Conservation (phyloP, 2,329 filamentous ascomycete genomes). For the Parastagonospora nodorum region DNA sequence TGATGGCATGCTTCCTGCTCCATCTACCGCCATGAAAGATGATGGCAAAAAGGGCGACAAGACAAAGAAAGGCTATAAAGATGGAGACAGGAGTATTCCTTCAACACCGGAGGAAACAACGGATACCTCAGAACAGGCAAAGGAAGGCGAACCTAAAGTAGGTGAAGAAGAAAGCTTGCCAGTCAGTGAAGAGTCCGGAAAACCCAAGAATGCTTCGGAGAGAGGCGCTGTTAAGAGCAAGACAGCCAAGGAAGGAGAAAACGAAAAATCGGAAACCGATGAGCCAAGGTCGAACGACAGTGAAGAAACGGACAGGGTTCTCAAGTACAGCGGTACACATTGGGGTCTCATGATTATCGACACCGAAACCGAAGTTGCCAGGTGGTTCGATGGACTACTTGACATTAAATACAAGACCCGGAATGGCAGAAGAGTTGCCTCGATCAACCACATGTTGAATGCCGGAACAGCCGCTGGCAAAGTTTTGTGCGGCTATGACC, state of each 20-base stretch:
- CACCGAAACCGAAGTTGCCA: neutral
- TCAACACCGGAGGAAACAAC: no score
- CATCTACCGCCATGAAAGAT: neutral
- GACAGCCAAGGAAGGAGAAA: no score
- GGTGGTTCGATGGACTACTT: constrained; percentile 1
- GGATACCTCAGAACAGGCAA: neutral
- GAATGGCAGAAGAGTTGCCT: neutral
- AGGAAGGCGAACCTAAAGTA: no score
- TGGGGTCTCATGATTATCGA: constrained; percentile 11
- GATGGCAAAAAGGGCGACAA: neutral
- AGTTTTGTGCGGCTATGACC: constrained; percentile 1
- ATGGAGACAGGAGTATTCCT: neutral
- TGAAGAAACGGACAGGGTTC: neutral
- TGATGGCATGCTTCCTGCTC: neutral
- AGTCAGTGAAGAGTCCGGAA: neutral
- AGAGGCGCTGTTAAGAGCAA: no score
- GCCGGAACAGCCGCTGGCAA: constrained; percentile 7
- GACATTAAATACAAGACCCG: neutral
- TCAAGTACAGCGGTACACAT: neutral
- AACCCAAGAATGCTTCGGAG: no score
- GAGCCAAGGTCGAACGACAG: no score
- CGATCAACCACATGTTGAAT: neutral
- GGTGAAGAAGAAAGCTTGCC: neutral
- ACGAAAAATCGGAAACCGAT: no score
- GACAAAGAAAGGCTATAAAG: neutral